Base-by-base conservation (phyloP, 2,329 filamentous ascomycete species). In the Alternaria gansuensis region DNA sequence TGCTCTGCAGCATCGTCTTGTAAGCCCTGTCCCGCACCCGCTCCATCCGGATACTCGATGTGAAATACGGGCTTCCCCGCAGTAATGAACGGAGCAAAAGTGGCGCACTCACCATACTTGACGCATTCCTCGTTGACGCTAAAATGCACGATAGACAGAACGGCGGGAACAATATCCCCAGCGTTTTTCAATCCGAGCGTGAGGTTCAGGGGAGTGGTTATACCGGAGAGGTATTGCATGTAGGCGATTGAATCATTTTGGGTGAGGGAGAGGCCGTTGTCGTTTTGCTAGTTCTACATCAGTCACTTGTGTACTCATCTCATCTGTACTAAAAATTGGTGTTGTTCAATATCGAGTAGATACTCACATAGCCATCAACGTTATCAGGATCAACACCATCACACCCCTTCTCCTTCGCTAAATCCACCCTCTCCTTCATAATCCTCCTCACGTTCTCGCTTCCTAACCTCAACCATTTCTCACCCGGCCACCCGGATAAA, bases 341-440 rank as follows among this genome's bases (percentile, higher is more conserved):
- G 31, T 33, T 3, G 8, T 3, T 8, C 3, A 13, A 9, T 0
- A 24, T 43, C 52, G 49, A 4, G 14, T 28, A 34, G 17, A 29
- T 26, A 79, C 80, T 77, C 68, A 83, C 81, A 71, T 86, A 90
- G 3, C 82, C 87, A 68, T 90, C 89, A 5, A 91, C 83, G 64
- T 91, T 91, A 71, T 91, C 89, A 0, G 88, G 87, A 71, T 91
- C 89, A 7, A 91, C 83, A 4, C 85, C 89, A 69, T 90, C 84
- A 65, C 88, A 91, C 4, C 87, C 87, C 72, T 90, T 90, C 26
- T 80, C 60, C 17, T 75, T 75, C 0, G 90, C 89, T 39, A 87
- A 68, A 45, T 84, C 79, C 34, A 92, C 84, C 23, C 89, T 82
- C 33, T 75, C 70, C 53, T 77, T 77, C 88, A 92, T 91, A 68